Percentiles rank a stretch among this genome's conserved stretches.
Evolutionary conservation across 805 yeast species (phyloP).

Genomic region (Candida patagonica): DNA sequence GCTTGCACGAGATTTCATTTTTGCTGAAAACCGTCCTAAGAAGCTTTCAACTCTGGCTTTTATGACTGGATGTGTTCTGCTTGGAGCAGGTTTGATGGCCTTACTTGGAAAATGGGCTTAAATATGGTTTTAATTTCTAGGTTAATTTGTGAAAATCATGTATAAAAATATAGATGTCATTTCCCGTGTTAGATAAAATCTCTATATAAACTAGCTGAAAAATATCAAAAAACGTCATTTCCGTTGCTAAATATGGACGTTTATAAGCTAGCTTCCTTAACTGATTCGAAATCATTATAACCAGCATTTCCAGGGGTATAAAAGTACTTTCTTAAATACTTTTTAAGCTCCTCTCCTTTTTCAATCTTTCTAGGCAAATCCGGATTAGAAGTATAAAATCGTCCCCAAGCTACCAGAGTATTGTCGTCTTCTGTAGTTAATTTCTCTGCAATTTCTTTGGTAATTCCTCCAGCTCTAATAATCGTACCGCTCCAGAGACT

Average conservation of each 20-base stretch:
- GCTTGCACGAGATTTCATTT: constrained; percentile 63
- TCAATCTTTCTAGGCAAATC: constrained; percentile 41
- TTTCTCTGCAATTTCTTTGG: constrained; percentile 2
- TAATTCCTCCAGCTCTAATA: constrained; percentile 10
- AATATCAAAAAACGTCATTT: too few species aligned
- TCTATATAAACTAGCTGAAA: too few species aligned
- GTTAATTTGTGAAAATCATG: too few species aligned
- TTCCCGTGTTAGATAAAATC: too few species aligned
- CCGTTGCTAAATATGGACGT: too few species aligned
- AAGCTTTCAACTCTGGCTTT: constrained; percentile 34
- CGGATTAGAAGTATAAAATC: constrained; percentile 46
- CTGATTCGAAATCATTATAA: constrained; percentile 1
- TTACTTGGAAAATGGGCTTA: constrained; percentile 70
- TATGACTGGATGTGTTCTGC: constrained; percentile 35
- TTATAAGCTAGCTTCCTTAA: too few species aligned
- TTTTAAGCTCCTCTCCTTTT: constrained; percentile 32
- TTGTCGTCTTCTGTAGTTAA: constrained; percentile 7
- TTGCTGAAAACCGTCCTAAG: constrained; percentile 33
- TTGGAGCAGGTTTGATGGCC: constrained; percentile 67
- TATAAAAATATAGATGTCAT: too few species aligned
- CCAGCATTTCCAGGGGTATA: constrained; percentile 23
- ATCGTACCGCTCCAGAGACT: constrained; percentile 9
- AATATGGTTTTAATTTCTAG: constrained; percentile 3
- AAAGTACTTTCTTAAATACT: constrained; percentile 43
- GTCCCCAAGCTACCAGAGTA: constrained; percentile 31